Percentiles rank a stretch among this genome's conserved stretches.
Evolutionary conservation across 2,329 filamentous ascomycete species (phyloP).

Genomic region (Stachybotrys echinatus): DNA sequence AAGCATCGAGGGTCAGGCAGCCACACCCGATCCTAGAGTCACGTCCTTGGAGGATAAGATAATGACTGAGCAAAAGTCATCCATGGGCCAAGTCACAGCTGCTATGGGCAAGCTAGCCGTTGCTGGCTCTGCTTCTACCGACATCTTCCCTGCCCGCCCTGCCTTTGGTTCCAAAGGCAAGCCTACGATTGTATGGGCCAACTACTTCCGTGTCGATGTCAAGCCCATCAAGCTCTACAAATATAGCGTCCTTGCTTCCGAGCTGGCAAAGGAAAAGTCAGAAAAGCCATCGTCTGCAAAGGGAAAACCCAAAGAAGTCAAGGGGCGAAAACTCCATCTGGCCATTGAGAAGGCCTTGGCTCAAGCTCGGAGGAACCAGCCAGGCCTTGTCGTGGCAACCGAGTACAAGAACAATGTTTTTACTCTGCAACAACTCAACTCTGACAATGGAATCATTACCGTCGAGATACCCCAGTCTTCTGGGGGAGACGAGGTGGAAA

Average conservation of each 20-base stretch:
- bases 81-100: conserved; percentile 21
- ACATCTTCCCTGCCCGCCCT: conserved; percentile 40
- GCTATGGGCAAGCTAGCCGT: conserved; percentile 30
- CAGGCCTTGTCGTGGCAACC: conserved; percentile 30
- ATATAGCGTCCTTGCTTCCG: conserved; percentile 37
- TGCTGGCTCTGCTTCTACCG: conserved; percentile 6
- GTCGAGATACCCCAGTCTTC: conserved; percentile 28
- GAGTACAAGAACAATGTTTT: conserved; percentile 48
- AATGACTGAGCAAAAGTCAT: conserved; percentile 20
- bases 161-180: conserved; percentile 40
- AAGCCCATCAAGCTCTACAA: conserved; percentile 32
- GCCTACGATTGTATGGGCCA: conserved; percentile 43
- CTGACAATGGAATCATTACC: conserved; percentile 25
- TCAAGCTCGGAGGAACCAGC: conserved; percentile 23
- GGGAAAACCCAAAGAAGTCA: conserved; percentile 23
- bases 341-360: conserved; percentile 34
- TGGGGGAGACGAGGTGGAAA: conserved; percentile 22
- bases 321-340: conserved; percentile 36
- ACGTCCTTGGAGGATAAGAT: conserved; percentile 35
- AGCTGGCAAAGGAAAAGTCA: conserved; percentile 9
- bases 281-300: conserved; percentile 1
- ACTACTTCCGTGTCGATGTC: conserved; percentile 44
- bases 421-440: conserved; percentile 27
- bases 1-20: conserved; percentile 16
- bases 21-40: conserved; percentile 18